Evolutionary conservation across 495 filamentous ascomycete genomes (phyloP), one percentile per base, ranked within the genome.

Genomic region (Saxophila tyrrhenica): DNA sequence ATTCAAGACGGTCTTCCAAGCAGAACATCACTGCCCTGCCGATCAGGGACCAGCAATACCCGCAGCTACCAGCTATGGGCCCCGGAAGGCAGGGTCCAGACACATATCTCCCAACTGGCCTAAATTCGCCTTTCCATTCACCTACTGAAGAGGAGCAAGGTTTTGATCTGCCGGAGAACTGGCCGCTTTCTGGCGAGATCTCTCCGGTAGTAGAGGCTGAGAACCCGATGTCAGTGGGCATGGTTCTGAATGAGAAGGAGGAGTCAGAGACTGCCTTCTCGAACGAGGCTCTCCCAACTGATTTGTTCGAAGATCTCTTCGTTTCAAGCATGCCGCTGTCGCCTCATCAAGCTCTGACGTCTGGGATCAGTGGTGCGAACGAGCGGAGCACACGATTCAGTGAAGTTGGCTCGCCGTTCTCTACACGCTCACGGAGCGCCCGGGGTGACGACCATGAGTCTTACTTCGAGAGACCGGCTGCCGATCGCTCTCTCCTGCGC

Each of bases 241-340:
- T 8, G 17, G 17, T 29, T 19, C 23, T 13, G 32, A 24, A 20
- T 1, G 20, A 13, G 25, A 20, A 17, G 51, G 54, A 21, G 38
- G 29, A 3, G 20, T 8, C 58, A 1, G 58, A 60, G 39, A 48
- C 55, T 20, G 2, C 10, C 22, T 17, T 10, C 19, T 56, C 57
- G 13, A 13, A 39, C 10, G 24, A 35, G 17, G 25, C 60, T 3
- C 46, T 62, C 2, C 41, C 23, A 15, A 56, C 52, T 25, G 53
- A 62, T 52, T 41, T 32, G n/a, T 62, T 62, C 25, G 53, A 62
- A 8, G 21, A 53, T 15, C 41, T 55, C 52, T 60, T 62, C 29
- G 60, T 62, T 7, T 11, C 48, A 9, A 58, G 52, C 35, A 43
- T 62, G 9, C 56, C 55, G 13, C 21, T 25, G 11, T 56, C 49